A percentile compares a stretch with the other conserved stretches of the same genome.
These are phyloP conservation scores for Steccherinum ochraceum DNA, from an alignment of 768 basidiomycete genomes.

Conservation along the genomic window DNA sequence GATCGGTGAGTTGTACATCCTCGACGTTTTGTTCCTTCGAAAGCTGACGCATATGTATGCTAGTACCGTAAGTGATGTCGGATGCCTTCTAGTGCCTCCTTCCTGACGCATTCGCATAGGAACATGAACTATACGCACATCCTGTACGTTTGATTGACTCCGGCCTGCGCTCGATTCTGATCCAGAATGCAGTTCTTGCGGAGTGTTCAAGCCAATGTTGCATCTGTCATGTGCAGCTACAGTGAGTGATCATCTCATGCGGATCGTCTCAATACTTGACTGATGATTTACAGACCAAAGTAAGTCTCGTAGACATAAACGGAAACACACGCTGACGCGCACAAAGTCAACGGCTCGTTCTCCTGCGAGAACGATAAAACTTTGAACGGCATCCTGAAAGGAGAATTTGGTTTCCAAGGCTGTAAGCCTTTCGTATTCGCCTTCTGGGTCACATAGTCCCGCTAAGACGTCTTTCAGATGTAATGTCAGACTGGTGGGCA, in stretches of 20 bases:
- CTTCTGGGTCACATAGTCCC: no score
- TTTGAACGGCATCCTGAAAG: slow-evolving; percentile 45
- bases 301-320: background rate
- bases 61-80: no score
- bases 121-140: slow-evolving; percentile 67
- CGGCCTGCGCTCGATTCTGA: background rate
- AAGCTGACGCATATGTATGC: no score
- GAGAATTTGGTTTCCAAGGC: slow-evolving; percentile 37
- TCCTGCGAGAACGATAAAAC: slow-evolving; percentile 69
- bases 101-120: no score
- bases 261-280: slow-evolving; percentile 3
- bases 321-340: background rate
- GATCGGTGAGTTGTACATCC: slow-evolving; percentile 49
- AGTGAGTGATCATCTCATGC: slow-evolving; percentile 31
- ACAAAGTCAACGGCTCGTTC: slow-evolving; percentile 54
- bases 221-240: slow-evolving; percentile 70
- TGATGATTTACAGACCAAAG: slow-evolving; percentile 9
- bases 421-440: no score
- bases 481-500: slow-evolving; percentile 54
- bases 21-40: slow-evolving; percentile 14
- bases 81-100: no score
- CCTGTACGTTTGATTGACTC: slow-evolving; percentile 23
- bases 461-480: no score
- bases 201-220: slow-evolving; percentile 69
- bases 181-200: slow-evolving; percentile 37